Evolutionary conservation across 2,329 filamentous ascomycete genomes (phyloP).

Genomic region (Claviceps citrina): DNA sequence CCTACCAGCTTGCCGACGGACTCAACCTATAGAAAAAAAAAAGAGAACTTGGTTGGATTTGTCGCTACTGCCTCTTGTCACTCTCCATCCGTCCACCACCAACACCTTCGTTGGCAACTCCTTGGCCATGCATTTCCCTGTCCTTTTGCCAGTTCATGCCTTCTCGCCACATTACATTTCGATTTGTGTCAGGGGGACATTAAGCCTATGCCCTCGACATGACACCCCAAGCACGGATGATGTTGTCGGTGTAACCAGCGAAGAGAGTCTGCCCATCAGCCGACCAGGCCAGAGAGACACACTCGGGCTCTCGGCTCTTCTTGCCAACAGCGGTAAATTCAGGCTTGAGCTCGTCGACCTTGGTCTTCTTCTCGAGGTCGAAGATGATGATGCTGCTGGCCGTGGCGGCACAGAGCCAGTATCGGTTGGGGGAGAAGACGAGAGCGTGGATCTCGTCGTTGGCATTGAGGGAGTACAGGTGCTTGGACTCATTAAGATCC

Average conservation of each 20-base stretch:
- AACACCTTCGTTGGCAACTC: neutral
- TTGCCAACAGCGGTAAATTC: constrained; percentile 95
- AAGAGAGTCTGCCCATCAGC: constrained; percentile 98
- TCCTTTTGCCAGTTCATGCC: constrained; percentile 1
- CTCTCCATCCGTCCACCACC: neutral
- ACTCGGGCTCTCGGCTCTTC: constrained; percentile 99
- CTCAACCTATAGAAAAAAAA: constrained; percentile 6
- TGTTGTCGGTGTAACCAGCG: constrained; percentile 99
- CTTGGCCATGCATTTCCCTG: neutral
- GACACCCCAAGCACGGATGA: constrained; percentile 94
- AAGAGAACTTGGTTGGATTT: constrained; percentile 1
- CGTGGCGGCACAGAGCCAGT: constrained; percentile 99
- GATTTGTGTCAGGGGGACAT: constrained; percentile 9
- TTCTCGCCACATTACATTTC: constrained; percentile 1
- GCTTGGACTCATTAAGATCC: constrained; percentile 99
- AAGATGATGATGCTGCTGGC: constrained; percentile 99
- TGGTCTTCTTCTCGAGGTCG: constrained; percentile 99
- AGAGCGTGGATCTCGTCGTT: constrained; percentile 99
- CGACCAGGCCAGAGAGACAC: constrained; percentile 91
- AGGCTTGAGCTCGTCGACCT: constrained; percentile 99
- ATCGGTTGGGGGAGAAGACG: constrained; percentile 99
- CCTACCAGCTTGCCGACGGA: constrained; percentile 15
- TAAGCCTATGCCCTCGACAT: constrained; percentile 71
- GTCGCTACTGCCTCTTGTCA: neutral
- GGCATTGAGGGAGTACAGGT: constrained; percentile 98